A percentile compares a stretch with the other conserved stretches of the same genome.
phyloP scores from a whole-genome alignment of 768 basidiomycete species.

The Boletus rufocinnamomeus region DNA sequence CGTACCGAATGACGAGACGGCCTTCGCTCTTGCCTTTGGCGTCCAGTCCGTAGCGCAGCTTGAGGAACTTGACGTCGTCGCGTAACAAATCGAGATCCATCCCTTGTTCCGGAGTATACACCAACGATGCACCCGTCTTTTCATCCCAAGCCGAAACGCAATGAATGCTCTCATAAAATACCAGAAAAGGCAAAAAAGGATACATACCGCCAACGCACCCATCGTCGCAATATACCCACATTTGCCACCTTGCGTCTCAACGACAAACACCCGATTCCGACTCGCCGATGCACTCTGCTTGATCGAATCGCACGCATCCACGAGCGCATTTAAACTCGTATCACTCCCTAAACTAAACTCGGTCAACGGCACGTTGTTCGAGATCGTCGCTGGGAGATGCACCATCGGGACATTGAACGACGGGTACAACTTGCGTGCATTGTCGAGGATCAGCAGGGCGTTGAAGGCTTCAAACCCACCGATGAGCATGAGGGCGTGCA shows the following conservation, averaged over 20 bases:
- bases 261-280: conserved; percentile 93
- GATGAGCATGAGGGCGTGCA: conserved; percentile 84
- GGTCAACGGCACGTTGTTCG: conserved; percentile 97
- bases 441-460: conserved; percentile 74
- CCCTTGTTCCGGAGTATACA: conserved; percentile 92
- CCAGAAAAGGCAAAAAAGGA: neutral
- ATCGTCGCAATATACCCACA: conserved; percentile 95
- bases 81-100: conserved; percentile 81
- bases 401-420: conserved; percentile 95
- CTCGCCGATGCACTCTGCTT: conserved; percentile 98
- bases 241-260: conserved; percentile 96
- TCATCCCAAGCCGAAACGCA: no score
- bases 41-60: conserved; percentile 82
- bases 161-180: neutral
- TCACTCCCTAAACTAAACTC: conserved; percentile 96
- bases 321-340: conserved; percentile 96
- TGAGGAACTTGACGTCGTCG: conserved; percentile 85
- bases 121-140: conserved; percentile 87
- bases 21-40: conserved; percentile 90
- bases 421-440: conserved; percentile 80
- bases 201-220: conserved; percentile 90
- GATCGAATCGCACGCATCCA: conserved; percentile 97
- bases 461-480: conserved; percentile 97
- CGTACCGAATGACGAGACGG: conserved; percentile 87
- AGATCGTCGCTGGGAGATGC: conserved; percentile 94